Evolutionary conservation across 495 filamentous ascomycete species (phyloP), one percentile per base, ranked within the genome.

Genomic region (Penicillium angulare): DNA sequence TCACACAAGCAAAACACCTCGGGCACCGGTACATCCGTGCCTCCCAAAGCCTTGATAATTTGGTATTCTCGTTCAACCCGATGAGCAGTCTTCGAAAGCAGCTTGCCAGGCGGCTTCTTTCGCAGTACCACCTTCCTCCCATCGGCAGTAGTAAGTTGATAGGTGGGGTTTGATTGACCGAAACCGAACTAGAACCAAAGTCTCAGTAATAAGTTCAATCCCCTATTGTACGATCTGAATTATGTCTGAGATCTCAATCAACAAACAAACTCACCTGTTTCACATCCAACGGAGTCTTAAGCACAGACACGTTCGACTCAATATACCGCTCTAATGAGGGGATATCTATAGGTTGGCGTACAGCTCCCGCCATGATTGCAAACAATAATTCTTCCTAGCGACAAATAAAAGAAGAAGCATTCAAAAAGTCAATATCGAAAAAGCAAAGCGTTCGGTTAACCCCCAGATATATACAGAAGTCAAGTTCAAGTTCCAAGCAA

Each of bases 91-190:
- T 90, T 92, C 46, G 88, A 95, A 21, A 97, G 78, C 3, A 98
- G 85, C 69, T 85, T 82, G 58, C 93, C 92, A 2, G 92, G 91
- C 8, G 93, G 93, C 72, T 97, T 97, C 79, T 98, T 97, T 60
- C 92, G 88, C 65, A 97, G 75, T 7, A 96, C 92, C 67, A 84
- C 95, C 56, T 82, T 82, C 52, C 67, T 63, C 49, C 83, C 83
- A 66, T 84, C 75, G 49, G 79, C 70, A 50, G 82, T 80, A 8
- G 82, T 95, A 52, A 97, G 77, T 49, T 89, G 88, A 74, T 97
- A 97, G 7, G 93, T 97, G 23, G 93, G 93, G 65, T 97, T 98
- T 38, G 89, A 96, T 72, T 97, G 93, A 44, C 93, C 93, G 64
- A 92, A 98, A 56, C 90, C 88, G 63, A 97, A 98, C 87, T 97